Evolutionary conservation across 1,284 basidiomycete genomes (phyloP).

Genomic region (Tilletia horrida): DNA sequence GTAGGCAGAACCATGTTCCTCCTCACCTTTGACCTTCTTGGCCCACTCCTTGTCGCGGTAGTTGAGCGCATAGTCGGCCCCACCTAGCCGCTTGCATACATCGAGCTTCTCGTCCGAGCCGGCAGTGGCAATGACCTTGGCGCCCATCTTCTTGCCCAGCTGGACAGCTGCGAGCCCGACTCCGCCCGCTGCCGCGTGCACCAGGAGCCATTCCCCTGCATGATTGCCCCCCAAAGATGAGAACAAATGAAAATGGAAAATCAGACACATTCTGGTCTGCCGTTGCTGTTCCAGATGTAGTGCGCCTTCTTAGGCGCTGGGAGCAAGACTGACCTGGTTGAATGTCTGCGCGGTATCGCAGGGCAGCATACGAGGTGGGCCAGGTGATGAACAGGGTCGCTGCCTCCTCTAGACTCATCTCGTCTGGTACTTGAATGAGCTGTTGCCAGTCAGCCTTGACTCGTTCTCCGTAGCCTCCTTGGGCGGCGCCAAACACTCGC

Average conservation of each 20-base stretch:
- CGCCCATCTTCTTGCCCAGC: constrained; percentile 49
- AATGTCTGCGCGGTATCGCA: constrained; percentile 39
- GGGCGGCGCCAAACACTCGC: constrained; percentile 81
- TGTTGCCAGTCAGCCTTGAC: constrained; percentile 18
- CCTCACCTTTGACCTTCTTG: constrained; percentile 42
- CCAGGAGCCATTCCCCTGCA: constrained; percentile 17
- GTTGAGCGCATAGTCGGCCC: constrained; percentile 46
- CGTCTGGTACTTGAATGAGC: constrained; percentile 62
- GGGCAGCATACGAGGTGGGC: constrained; percentile 48
- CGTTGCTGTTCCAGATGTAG: no score
- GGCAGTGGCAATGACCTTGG: constrained; percentile 46
- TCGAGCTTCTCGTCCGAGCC: constrained; percentile 42
- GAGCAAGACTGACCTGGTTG: constrained; percentile 29
- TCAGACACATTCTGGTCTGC: no score
- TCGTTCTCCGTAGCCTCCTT: constrained; percentile 73
- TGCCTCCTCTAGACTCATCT: constrained; percentile 68
- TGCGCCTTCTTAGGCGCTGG: no score
- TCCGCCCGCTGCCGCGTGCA: constrained; percentile 63
- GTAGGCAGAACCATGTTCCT: neutral
- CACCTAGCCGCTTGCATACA: constrained; percentile 41
- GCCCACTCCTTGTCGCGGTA: constrained; percentile 49
- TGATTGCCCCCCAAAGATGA: neutral
- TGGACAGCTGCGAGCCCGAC: constrained; percentile 68
- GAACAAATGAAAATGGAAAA: no score
- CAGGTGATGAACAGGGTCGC: constrained; percentile 55